These are phyloP conservation scores for Calocybe gambosa DNA, from an alignment of 1,284 basidiomycete species.

Conservation along the genomic window DNA sequence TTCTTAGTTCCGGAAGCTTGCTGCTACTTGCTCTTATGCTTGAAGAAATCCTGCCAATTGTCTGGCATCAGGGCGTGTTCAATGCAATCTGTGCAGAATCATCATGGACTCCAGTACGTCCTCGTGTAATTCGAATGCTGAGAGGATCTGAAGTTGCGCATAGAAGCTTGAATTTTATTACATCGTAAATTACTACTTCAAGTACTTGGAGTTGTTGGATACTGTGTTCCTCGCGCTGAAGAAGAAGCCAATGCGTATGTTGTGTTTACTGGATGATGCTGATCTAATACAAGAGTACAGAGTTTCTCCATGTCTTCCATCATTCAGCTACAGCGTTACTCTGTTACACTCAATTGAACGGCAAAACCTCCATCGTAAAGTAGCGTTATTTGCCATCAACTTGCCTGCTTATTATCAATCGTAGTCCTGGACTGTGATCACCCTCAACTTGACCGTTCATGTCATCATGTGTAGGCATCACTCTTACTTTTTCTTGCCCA, in stretches of 20 bases:
- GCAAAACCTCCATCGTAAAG: constrained; percentile 82
- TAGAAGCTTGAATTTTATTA: constrained; percentile 89
- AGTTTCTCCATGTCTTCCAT: constrained; percentile 97
- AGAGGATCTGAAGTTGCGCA: background rate
- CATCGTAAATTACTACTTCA: constrained; percentile 98
- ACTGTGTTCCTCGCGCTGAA: constrained; percentile 97
- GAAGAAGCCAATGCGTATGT: constrained; percentile 91
- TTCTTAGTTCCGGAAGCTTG: constrained; percentile 79
- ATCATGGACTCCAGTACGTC: constrained; percentile 81
- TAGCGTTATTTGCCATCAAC: constrained; percentile 9
- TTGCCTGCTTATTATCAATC: constrained; percentile 6
- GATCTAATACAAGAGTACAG: constrained; percentile 32
- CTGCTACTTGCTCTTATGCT: constrained; percentile 83
- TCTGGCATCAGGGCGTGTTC: constrained; percentile 66
- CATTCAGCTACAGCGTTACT: constrained; percentile 97
- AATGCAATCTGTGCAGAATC: constrained; percentile 72
- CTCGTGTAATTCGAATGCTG: background rate
- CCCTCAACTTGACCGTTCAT: constrained; percentile 90
- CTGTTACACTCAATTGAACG: constrained; percentile 92
- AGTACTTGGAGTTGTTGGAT: constrained; percentile 91
- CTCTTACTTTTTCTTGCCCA: background rate
- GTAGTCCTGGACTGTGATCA: constrained; percentile 95
- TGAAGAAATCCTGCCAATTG: constrained; percentile 82
- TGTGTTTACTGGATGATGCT: constrained; percentile 1
- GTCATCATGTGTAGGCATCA: constrained; percentile 89